A percentile compares a stretch with the other conserved stretches of the same genome.
Conservation (phyloP, 1,284 basidiomycete species). For the Cryptococcus sp. region DNA sequence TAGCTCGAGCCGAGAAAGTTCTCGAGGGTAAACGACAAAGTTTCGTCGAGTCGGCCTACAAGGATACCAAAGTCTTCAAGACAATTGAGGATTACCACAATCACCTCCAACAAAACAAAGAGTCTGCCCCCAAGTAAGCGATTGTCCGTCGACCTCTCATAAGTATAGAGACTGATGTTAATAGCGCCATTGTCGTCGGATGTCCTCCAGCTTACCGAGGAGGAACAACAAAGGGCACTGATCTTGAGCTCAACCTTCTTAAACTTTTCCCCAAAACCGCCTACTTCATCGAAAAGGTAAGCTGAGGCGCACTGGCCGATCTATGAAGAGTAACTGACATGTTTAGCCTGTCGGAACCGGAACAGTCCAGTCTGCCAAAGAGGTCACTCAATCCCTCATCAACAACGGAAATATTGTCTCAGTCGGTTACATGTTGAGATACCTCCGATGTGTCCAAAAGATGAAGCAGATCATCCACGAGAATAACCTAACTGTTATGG, state of each 20-base stretch:
- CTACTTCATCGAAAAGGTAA: constrained; percentile 84
- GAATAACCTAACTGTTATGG: constrained; percentile 94
- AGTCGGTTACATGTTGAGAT: constrained; percentile 88
- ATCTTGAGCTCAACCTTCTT: constrained; percentile 86
- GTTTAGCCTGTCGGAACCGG: constrained; percentile 76
- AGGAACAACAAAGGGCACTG: constrained; percentile 66
- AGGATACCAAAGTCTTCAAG: constrained; percentile 82
- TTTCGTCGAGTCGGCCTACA: constrained; percentile 90
- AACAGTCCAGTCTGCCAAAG: constrained; percentile 54
- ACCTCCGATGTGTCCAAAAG: constrained; percentile 90
- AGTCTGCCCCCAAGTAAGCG: constrained; percentile 50
- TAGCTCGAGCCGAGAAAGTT: constrained; percentile 72
- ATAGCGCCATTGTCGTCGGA: constrained; percentile 75
- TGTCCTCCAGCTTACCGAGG: constrained; percentile 92
- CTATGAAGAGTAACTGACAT: neutral
- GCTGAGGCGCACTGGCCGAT: neutral
- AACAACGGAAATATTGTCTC: constrained; percentile 74
- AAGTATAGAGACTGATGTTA: constrained; percentile 1
- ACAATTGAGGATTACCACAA: constrained; percentile 78
- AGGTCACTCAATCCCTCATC: constrained; percentile 65
- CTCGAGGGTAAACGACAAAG: constrained; percentile 87
- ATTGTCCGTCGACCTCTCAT: neutral
- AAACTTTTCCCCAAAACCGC: constrained; percentile 83
- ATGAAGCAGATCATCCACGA: constrained; percentile 97
- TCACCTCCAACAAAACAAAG: constrained; percentile 54